phyloP scores from a whole-genome alignment of 305 asterid species.

The Solanum hybrid region DNA sequence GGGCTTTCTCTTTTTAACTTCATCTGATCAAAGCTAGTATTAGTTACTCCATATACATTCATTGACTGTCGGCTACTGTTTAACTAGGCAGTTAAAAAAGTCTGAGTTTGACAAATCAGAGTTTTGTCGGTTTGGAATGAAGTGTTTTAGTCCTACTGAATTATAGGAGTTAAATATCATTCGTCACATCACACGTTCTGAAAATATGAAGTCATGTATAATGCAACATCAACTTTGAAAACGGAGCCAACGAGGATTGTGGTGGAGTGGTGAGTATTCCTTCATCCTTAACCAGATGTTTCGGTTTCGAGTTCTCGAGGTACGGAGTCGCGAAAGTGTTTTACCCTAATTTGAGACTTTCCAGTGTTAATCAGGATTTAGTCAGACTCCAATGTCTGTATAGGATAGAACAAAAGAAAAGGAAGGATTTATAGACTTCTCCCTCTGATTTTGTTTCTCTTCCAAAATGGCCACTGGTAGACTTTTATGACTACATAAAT shows the following conservation, averaged over 20 bases:
- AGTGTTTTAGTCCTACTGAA: neutral
- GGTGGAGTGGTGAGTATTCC: too few relatives aligned
- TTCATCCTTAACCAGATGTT: neutral
- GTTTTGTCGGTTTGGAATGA: neutral
- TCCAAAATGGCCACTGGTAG: neutral
- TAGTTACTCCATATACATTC: neutral
- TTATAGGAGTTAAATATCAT: neutral
- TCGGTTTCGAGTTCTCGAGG: neutral
- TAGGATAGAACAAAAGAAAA: too few relatives aligned
- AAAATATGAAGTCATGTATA: neutral
- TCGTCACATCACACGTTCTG: neutral
- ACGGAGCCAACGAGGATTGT: neutral
- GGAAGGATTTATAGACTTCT: neutral
- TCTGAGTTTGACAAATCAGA: neutral
- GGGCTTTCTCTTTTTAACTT: neutral
- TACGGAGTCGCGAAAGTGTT: neutral
- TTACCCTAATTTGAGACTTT: too few relatives aligned
- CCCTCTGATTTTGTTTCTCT: too few relatives aligned
- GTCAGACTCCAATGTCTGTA: neutral
- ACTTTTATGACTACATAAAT: neutral
- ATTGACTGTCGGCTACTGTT: neutral
- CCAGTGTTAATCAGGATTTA: too few relatives aligned
- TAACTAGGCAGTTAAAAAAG: neutral
- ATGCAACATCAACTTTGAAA: neutral
- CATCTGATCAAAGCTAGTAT: neutral